phyloP scores from a whole-genome alignment of 345 rosid genomes.

The Noccaea caerulescens region DNA sequence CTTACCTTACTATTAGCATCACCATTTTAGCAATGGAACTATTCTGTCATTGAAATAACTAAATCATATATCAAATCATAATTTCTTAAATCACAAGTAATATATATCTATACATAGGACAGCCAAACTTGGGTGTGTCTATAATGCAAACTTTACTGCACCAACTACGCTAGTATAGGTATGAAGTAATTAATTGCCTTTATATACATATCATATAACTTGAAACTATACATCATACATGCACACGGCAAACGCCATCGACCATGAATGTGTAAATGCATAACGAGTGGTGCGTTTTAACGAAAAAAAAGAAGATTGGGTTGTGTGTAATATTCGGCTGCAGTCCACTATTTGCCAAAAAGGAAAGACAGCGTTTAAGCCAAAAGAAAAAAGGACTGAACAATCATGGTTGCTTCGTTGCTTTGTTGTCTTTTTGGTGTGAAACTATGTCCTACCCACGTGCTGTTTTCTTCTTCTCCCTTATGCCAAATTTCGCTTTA shows the following conservation, averaged over 20 bases:
- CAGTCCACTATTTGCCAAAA: constrained; percentile 42
- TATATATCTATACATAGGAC: too few species aligned
- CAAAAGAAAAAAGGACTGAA: constrained; percentile 20
- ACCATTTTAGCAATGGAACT: too few species aligned
- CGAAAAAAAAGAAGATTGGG: constrained; percentile 1
- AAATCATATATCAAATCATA: background rate
- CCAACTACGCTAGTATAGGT: background rate
- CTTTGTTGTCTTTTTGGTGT: constrained; percentile 40
- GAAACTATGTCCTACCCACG: constrained; percentile 43
- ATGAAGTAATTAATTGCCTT: too few species aligned
- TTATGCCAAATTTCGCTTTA: constrained; percentile 12
- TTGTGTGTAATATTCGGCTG: constrained; percentile 42
- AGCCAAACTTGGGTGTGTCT: too few species aligned
- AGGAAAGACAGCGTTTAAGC: constrained; percentile 39
- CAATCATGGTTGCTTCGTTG: constrained; percentile 44
- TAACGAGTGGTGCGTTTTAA: constrained; percentile 29
- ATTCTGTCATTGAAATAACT: background rate
- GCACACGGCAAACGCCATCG: background rate
- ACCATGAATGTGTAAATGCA: constrained; percentile 2
- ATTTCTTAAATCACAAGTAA: background rate
- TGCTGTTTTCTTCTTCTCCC: constrained; percentile 29
- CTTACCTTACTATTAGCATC: too few species aligned
- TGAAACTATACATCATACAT: constrained; percentile 5
- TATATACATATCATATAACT: background rate
- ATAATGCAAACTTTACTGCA: background rate